These are phyloP conservation scores for Pezicula rhizophila DNA, from an alignment of 2,329 filamentous ascomycete genomes.

Conservation along the genomic window DNA sequence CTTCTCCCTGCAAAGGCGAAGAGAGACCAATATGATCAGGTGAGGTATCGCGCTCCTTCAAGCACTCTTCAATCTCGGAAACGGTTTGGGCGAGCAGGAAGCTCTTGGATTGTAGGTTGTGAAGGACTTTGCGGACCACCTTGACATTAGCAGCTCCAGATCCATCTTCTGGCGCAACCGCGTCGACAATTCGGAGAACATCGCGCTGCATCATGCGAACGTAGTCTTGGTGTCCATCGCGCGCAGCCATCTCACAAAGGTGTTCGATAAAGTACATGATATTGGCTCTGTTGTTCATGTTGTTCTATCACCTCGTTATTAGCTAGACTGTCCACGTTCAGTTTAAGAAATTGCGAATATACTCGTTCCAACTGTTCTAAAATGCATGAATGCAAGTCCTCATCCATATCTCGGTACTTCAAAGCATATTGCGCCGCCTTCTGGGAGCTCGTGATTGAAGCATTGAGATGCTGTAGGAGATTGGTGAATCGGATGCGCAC, in stretches of 20 bases:
- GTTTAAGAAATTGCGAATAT: conserved; percentile 20
- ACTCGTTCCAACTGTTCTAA: conserved; percentile 88
- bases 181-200: conserved; percentile 84
- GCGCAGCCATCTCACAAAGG: conserved; percentile 61
- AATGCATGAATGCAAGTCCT: conserved; percentile 96
- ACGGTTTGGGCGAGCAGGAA: conserved; percentile 73
- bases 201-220: conserved; percentile 93
- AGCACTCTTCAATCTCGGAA: conserved; percentile 71
- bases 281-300: conserved; percentile 95
- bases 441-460: conserved; percentile 79
- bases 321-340: neutral
- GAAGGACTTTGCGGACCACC: conserved; percentile 74
- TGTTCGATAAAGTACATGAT: conserved; percentile 99
- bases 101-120: conserved; percentile 61
- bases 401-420: conserved; percentile 89
- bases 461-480: conserved; percentile 85
- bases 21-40: conserved; percentile 16
- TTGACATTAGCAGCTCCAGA: conserved; percentile 91
- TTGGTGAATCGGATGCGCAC: conserved; percentile 95
- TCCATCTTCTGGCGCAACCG: conserved; percentile 80
- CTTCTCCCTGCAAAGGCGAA: conserved; percentile 14
- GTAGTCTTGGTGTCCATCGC: conserved; percentile 73
- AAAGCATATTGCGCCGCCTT: conserved; percentile 94
- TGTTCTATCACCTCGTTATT: conserved; percentile 50
- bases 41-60: conserved; percentile 57